Conservation (phyloP, 106 monocot species). For the Acorus gramineus region DNA sequence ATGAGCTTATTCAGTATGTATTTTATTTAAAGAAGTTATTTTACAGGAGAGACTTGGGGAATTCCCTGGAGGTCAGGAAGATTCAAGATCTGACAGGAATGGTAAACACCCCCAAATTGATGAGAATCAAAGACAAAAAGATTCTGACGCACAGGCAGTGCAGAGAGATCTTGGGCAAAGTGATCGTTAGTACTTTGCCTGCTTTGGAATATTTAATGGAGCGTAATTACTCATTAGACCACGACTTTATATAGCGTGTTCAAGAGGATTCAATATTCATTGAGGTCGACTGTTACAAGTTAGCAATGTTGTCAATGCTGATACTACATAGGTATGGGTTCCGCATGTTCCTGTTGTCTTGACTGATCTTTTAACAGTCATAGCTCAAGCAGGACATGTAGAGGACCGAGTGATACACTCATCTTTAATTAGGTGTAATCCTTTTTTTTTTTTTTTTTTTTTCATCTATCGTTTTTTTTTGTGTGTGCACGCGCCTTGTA, state of each 20-base stretch:
- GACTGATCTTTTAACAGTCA: slow-evolving; percentile 73
- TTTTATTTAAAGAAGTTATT: background rate
- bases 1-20: too few species aligned
- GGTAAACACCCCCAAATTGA: background rate
- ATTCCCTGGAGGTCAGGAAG: background rate
- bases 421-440: too few species aligned
- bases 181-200: slow-evolving; percentile 3
- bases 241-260: slow-evolving; percentile 19
- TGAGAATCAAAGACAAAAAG: background rate
- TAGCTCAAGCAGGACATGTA: slow-evolving; percentile 23
- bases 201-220: slow-evolving; percentile 2
- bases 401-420: background rate
- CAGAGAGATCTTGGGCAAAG: slow-evolving; percentile 5
- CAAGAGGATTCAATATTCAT: slow-evolving; percentile 15
- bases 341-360: slow-evolving; percentile 25
- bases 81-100: slow-evolving; percentile 4
- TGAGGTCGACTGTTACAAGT: slow-evolving; percentile 26
- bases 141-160: slow-evolving; percentile 4
- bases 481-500: too few species aligned
- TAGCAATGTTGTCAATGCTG: slow-evolving; percentile 29
- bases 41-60: slow-evolving; percentile 17
- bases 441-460: too few species aligned
- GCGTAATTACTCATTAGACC: slow-evolving; percentile 13
- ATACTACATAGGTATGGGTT: slow-evolving; percentile 23
- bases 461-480: too few species aligned